phyloP scores from a whole-genome alignment of 2,329 filamentous ascomycete genomes.

The Rachicladosporium sp. region DNA sequence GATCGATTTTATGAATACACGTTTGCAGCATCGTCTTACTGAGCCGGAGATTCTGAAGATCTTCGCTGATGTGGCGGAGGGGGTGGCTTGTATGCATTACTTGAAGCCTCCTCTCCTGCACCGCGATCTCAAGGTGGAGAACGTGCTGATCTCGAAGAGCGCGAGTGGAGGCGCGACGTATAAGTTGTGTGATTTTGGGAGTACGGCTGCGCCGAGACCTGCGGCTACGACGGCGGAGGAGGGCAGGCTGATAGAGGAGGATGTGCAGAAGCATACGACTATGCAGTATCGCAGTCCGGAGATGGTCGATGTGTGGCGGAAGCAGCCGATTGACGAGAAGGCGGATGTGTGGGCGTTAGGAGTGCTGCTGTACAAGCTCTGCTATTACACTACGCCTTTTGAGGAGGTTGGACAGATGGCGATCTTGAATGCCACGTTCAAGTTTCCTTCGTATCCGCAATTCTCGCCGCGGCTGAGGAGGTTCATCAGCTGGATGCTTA shows the following conservation, averaged over 20 bases:
- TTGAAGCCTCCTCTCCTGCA: conserved; percentile 86
- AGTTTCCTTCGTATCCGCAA: conserved; percentile 72
- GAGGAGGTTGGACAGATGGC: conserved; percentile 96
- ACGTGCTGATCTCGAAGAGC: conserved; percentile 66
- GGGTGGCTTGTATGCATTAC: conserved; percentile 98
- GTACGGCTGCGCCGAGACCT: conserved; percentile 68
- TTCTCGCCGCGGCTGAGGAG: conserved; percentile 87
- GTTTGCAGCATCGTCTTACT: conserved; percentile 87
- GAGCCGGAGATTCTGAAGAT: conserved; percentile 97
- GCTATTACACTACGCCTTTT: conserved; percentile 98
- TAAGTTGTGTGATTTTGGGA: conserved; percentile 98
- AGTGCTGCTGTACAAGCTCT: conserved; percentile 91
- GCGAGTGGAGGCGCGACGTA: conserved; percentile 58
- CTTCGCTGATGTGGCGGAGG: conserved; percentile 90
- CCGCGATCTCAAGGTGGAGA: conserved; percentile 93
- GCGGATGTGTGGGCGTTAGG: conserved; percentile 97
- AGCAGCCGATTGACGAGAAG: conserved; percentile 95
- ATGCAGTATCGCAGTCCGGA: conserved; percentile 95
- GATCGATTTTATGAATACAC: conserved; percentile 99
- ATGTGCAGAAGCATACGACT: conserved; percentile 92
- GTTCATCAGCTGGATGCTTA: conserved; percentile 85
- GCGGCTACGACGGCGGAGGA: conserved; percentile 79
- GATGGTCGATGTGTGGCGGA: conserved; percentile 97
- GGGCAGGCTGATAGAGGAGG: conserved; percentile 86
- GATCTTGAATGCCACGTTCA: conserved; percentile 90